Percentiles rank a stretch among this genome's conserved stretches.
phyloP scores from a whole-genome alignment of 2,329 filamentous ascomycete species.

The Xylaria sp. region DNA sequence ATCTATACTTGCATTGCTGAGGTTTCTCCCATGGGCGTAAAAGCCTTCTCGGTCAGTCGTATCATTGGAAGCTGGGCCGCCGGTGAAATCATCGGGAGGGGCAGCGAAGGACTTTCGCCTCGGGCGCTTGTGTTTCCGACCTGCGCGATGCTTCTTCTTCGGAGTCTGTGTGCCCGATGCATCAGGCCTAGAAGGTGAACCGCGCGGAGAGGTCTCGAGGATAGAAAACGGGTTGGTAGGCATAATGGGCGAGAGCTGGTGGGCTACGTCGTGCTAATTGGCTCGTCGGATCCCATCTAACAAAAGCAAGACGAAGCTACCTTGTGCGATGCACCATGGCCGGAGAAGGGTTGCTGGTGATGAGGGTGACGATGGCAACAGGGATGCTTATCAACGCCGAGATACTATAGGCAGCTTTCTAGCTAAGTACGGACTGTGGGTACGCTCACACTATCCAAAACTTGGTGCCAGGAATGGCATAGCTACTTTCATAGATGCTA shows the following conservation, averaged over 20 bases:
- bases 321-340: background rate
- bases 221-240: slow-evolving; percentile 54
- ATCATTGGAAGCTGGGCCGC: slow-evolving; percentile 31
- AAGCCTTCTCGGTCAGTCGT: slow-evolving; percentile 47
- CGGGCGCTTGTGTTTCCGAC: slow-evolving; percentile 73
- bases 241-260: slow-evolving; percentile 19
- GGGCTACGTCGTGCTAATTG: background rate
- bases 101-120: slow-evolving; percentile 82
- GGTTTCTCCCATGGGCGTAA: slow-evolving; percentile 60
- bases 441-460: background rate
- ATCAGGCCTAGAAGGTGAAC: slow-evolving; percentile 4
- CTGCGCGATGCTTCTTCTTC: slow-evolving; percentile 74
- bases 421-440: no score
- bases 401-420: no score
- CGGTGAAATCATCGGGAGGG: slow-evolving; percentile 59
- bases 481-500: background rate
- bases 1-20: slow-evolving; percentile 86
- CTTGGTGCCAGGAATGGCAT: background rate
- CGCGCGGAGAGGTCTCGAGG: slow-evolving; percentile 59
- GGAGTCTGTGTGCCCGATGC: slow-evolving; percentile 29
- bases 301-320: background rate
- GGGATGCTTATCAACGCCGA: background rate
- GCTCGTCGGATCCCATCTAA: background rate
- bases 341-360: background rate
- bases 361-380: background rate